Conservation (phyloP, 306 rosid genomes). For the Cucurbita argyrosperma region DNA sequence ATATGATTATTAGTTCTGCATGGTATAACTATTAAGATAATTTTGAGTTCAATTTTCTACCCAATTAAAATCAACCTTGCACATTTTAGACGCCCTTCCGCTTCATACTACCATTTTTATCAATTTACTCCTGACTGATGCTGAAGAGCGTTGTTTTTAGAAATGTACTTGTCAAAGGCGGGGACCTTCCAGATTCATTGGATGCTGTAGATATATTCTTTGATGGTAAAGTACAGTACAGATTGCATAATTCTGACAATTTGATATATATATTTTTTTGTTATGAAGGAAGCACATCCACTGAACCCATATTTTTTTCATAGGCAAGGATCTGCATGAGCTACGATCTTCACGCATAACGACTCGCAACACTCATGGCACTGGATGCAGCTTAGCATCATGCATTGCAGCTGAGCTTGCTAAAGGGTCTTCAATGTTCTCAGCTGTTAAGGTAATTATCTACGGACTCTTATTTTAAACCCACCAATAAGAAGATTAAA, state of each 20-base stretch:
- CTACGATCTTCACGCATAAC: constrained; percentile 43
- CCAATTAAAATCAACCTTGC: neutral
- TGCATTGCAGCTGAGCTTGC: constrained; percentile 94
- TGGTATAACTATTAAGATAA: neutral
- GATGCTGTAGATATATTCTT: constrained; percentile 78
- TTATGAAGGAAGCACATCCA: neutral
- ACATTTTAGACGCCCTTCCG: neutral
- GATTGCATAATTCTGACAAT: constrained; percentile 1
- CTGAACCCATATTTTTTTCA: constrained; percentile 6
- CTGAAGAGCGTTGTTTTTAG: constrained; percentile 25
- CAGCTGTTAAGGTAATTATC: constrained; percentile 51
- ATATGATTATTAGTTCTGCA: neutral
- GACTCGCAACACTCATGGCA: constrained; percentile 78
- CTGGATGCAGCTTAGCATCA: constrained; percentile 94
- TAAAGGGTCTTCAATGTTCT: constrained; percentile 68
- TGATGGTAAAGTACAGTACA: constrained; percentile 47
- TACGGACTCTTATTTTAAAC: neutral
- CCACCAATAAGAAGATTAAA: neutral
- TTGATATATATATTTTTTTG: neutral
- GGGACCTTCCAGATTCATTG: constrained; percentile 70
- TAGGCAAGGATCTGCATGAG: constrained; percentile 63
- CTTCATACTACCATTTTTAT: neutral
- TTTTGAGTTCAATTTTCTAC: neutral
- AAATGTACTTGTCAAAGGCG: constrained; percentile 92
- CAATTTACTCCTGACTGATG: neutral